Percentiles rank a stretch among this genome's conserved stretches.
Evolutionary conservation across 306 rosid species (phyloP).

Genomic region (Albizia julibrissin): DNA sequence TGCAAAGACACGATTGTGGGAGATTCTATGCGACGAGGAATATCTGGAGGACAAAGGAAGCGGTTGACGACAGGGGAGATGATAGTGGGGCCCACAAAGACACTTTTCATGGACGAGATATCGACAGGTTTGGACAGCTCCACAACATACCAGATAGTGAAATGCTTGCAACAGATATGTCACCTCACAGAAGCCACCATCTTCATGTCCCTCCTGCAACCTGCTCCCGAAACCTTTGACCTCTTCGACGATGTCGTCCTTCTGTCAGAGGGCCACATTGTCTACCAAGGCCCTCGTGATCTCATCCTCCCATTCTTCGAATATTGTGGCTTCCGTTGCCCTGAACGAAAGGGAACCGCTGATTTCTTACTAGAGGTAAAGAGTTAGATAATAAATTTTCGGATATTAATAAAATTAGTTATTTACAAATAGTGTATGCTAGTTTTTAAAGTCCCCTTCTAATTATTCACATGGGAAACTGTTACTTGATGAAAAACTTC

Average conservation of each 20-base stretch:
- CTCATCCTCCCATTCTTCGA: conserved; percentile 65
- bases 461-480: too few species aligned
- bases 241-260: conserved; percentile 88
- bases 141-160: conserved; percentile 87
- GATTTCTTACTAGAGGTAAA: conserved; percentile 93
- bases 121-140: conserved; percentile 97
- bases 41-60: conserved; percentile 60
- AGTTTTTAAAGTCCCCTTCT: too few species aligned
- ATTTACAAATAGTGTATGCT: too few species aligned
- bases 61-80: conserved; percentile 68
- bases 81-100: conserved; percentile 91
- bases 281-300: conserved; percentile 80
- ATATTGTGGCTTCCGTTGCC: conserved; percentile 76
- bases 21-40: conserved; percentile 55
- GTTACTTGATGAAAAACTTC: too few species aligned
- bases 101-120: conserved; percentile 93
- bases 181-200: conserved; percentile 77
- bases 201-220: conserved; percentile 91
- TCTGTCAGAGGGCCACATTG: conserved; percentile 76
- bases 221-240: conserved; percentile 93
- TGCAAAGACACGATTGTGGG: conserved; percentile 63
- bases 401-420: too few species aligned
- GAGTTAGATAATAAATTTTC: too few species aligned
- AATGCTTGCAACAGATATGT: conserved; percentile 79
- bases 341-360: conserved; percentile 86